Base-by-base conservation (phyloP, 2,329 filamentous ascomycete genomes). In the Huntiella omanensis region DNA sequence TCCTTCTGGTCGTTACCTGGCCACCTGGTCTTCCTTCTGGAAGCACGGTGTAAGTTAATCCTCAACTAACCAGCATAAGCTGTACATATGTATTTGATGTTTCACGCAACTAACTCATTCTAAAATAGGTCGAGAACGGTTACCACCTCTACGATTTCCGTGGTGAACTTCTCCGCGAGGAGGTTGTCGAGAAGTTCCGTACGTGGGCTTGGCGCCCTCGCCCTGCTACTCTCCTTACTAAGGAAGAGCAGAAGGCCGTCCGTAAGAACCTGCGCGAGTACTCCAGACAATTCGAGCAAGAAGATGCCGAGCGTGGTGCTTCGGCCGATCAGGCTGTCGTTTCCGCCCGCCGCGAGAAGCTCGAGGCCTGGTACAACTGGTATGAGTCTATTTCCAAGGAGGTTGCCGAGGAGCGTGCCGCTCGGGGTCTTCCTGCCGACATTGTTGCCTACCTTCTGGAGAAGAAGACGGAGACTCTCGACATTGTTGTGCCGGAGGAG, bases 201-300 rank as follows among this genome's bases (percentile, higher is more conserved):
- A 91, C 98, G 64, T 84, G 87, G 66, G 64, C 83, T 52, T 98
- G 91, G 91, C 82, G 91, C 39, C 91, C 91, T 15, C 82, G 91
- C 38, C 91, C 91, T 15, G 62, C 83, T 5, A 91, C 84, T n/a
- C 76, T 98, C 52, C 80, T 98, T 49, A 79, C 75, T 62, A 94
- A 94, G 68, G 88, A 96, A 52, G 88, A 98, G 70, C 91, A 96
- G 69, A 93, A 95, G 72, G 75, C 82, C 58, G 84, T 96, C 58
- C 88, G 92, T 68, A 95, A 94, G 76, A 98, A 95, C 66, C 78
- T 98, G 47, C 83, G 88, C 55, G 91, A 96, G 64, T 98, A 95
- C 75, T 85, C 80, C 62, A 83, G 84, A 60, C 71, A 83, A 53
- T 98, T 98, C 62, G 91, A 98, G 55, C 85, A 94, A 65, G 82